Evolutionary conservation across 2,329 filamentous ascomycete genomes (phyloP).

Genomic region (Coleophoma eucalyptorum): DNA sequence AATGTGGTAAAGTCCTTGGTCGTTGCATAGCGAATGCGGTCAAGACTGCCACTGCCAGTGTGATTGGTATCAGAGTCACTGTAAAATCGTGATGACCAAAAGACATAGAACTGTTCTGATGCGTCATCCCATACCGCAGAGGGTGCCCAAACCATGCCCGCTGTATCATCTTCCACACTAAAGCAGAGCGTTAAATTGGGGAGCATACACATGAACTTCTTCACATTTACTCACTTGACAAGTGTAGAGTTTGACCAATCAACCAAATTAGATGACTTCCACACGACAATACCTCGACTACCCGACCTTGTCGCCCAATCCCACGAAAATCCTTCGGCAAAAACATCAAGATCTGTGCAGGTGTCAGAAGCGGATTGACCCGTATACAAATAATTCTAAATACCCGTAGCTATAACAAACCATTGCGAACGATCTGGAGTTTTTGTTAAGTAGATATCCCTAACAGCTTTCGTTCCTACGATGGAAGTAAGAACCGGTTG

Average conservation of each 20-base stretch:
- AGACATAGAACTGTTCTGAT: not conserved
- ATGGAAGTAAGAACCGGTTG: not conserved
- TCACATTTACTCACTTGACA: not conserved
- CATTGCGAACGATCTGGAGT: not conserved
- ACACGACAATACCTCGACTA: not conserved
- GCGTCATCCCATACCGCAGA: not conserved
- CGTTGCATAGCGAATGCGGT: not conserved
- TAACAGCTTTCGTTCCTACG: not conserved
- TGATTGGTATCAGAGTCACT: not conserved
- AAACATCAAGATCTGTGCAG: not conserved
- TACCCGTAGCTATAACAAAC: not conserved
- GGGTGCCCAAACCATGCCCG: constrained; percentile 1
- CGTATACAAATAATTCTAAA: not conserved
- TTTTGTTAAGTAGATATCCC: not conserved
- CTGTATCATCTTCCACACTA: not conserved
- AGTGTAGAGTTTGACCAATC: not conserved
- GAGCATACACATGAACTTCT: not conserved
- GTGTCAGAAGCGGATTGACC: not conserved
- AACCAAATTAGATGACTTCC: not conserved
- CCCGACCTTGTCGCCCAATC: not conserved
- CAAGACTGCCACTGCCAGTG: not conserved
- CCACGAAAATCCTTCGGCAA: not conserved
- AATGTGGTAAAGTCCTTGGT: not conserved
- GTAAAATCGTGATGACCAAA: not conserved
- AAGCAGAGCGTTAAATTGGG: not conserved